phyloP scores from a whole-genome alignment of 495 filamentous ascomycete species.

The Platismatia glauca region DNA sequence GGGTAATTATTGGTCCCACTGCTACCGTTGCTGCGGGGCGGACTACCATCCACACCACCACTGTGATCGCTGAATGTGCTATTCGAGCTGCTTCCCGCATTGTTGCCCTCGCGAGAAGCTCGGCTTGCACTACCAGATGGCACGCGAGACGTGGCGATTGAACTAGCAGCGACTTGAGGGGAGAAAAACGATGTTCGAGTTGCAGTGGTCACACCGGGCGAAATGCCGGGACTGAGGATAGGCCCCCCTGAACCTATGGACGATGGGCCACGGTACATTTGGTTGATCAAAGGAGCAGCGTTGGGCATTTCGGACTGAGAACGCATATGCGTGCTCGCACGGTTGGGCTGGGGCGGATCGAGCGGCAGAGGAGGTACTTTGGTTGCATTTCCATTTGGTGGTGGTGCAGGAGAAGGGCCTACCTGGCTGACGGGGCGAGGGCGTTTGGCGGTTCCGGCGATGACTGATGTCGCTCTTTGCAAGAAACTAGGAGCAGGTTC shows the following conservation, averaged over 20 bases:
- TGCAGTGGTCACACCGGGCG: slow-evolving; percentile 38
- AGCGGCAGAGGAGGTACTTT: slow-evolving; percentile 82
- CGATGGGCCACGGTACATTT: slow-evolving; percentile 65
- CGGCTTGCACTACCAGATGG: slow-evolving; percentile 32
- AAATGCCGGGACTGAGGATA: slow-evolving; percentile 42
- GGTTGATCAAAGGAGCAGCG: slow-evolving; percentile 63
- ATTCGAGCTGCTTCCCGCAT: slow-evolving; percentile 43
- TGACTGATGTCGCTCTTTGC: slow-evolving; percentile 72
- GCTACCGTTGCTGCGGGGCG: slow-evolving; percentile 46
- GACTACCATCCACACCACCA: slow-evolving; percentile 43
- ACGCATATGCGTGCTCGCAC: slow-evolving; percentile 46
- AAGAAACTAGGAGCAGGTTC: slow-evolving; percentile 46
- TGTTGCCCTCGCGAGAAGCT: slow-evolving; percentile 10
- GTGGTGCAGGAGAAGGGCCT: slow-evolving; percentile 30
- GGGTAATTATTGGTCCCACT: slow-evolving; percentile 44
- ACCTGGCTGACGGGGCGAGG: slow-evolving; percentile 52
- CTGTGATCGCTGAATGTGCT: slow-evolving; percentile 53
- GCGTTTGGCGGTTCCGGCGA: slow-evolving; percentile 33
- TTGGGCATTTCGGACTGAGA: slow-evolving; percentile 58
- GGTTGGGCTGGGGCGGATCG: slow-evolving; percentile 53
- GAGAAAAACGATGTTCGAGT: slow-evolving; percentile 44
- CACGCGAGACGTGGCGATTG: slow-evolving; percentile 43
- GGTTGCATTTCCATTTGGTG: slow-evolving; percentile 56
- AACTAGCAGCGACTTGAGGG: slow-evolving; percentile 30
- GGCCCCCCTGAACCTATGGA: slow-evolving; percentile 49